phyloP scores from a whole-genome alignment of 2,329 filamentous ascomycete species.

The Scedosporium apiospermum region DNA sequence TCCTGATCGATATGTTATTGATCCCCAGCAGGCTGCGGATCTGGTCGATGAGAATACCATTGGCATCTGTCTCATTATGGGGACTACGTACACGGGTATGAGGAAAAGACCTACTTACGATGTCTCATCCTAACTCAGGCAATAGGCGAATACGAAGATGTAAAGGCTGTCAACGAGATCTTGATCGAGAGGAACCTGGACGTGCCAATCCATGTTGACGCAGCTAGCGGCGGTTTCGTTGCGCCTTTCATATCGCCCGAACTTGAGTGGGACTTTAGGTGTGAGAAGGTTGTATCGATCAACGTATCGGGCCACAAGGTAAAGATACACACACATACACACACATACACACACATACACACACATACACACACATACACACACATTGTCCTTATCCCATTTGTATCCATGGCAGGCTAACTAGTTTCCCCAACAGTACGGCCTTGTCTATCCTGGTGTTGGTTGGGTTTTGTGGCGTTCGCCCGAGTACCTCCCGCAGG shows the following conservation, averaged over 20 bases:
- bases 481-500: constrained; percentile 73
- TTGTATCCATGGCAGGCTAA: neutral
- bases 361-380: constrained; percentile 16
- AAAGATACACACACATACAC: constrained; percentile 17
- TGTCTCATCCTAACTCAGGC: neutral
- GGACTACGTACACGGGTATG: constrained; percentile 80
- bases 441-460: constrained; percentile 75
- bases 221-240: constrained; percentile 85
- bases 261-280: constrained; percentile 84
- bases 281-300: constrained; percentile 83
- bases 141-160: constrained; percentile 71
- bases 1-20: constrained; percentile 51
- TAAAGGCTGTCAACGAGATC: constrained; percentile 84
- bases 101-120: neutral
- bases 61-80: constrained; percentile 84
- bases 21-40: constrained; percentile 50
- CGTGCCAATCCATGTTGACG: constrained; percentile 86
- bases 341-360: neutral
- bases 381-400: constrained; percentile 30
- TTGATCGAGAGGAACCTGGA: constrained; percentile 66
- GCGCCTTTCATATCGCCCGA: constrained; percentile 81
- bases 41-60: constrained; percentile 66
- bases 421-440: constrained; percentile 29
- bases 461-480: constrained; percentile 90
- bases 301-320: constrained; percentile 89